These are phyloP conservation scores for Lentinus polychrous DNA, from an alignment of 1,284 basidiomycete genomes.

Conservation along the genomic window DNA sequence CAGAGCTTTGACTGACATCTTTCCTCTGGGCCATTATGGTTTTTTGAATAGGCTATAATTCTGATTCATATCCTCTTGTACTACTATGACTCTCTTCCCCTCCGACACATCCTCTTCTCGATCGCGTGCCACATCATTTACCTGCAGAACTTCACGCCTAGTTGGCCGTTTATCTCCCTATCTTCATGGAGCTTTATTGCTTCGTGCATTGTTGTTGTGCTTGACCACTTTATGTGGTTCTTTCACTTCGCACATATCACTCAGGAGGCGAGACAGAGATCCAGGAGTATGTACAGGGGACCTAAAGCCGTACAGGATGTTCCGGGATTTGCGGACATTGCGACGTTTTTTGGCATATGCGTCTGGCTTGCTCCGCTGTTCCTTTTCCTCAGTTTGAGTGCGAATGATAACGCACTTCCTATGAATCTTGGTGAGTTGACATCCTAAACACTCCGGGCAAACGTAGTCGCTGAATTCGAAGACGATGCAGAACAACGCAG, in stretches of 20 bases:
- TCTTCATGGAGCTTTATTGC: slow-evolving; percentile 76
- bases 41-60: slow-evolving; percentile 60
- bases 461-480: background rate
- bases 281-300: slow-evolving; percentile 33
- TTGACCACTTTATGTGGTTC: slow-evolving; percentile 93
- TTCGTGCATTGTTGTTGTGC: slow-evolving; percentile 77
- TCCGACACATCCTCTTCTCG: slow-evolving; percentile 70
- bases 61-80: slow-evolving; percentile 72
- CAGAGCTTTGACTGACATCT: background rate
- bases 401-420: slow-evolving; percentile 91
- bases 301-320: slow-evolving; percentile 23
- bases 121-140: slow-evolving; percentile 81
- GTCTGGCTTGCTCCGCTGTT: slow-evolving; percentile 91
- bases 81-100: slow-evolving; percentile 73
- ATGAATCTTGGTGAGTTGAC: slow-evolving; percentile 26
- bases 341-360: slow-evolving; percentile 83
- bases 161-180: slow-evolving; percentile 89
- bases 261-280: slow-evolving; percentile 41
- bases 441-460: background rate
- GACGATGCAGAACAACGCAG: slow-evolving; percentile 9
- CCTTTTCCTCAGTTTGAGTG: slow-evolving; percentile 88
- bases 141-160: slow-evolving; percentile 81
- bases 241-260: slow-evolving; percentile 79
- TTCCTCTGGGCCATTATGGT: background rate
- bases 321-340: slow-evolving; percentile 82